Conservation (phyloP, 192 early-diverging fungal genomes). For the Lunasporangiospora selenospora region DNA sequence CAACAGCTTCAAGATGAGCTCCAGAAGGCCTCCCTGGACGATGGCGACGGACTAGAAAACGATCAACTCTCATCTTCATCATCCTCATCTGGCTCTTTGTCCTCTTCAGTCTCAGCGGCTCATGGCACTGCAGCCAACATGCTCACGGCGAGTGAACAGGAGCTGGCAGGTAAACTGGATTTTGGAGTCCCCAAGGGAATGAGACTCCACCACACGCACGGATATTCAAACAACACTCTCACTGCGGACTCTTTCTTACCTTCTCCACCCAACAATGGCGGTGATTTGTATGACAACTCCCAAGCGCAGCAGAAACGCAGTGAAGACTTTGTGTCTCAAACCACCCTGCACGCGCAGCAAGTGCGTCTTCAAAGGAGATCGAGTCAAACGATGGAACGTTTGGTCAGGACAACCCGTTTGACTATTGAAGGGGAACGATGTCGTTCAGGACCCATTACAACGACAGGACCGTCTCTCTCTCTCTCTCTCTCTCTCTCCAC, state of each 20-base stretch:
- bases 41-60: constrained; percentile 6
- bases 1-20: constrained; percentile 26
- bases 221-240: too few species aligned
- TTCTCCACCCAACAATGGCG: not conserved
- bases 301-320: not conserved
- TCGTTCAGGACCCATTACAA: too few species aligned
- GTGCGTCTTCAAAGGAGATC: too few species aligned
- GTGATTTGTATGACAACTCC: not conserved
- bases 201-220: not conserved
- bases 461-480: too few species aligned
- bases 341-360: too few species aligned
- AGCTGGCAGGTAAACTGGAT: constrained; percentile 26
- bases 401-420: too few species aligned
- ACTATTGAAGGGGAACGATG: too few species aligned
- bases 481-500: too few species aligned
- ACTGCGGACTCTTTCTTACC: not conserved
- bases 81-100: constrained; percentile 3
- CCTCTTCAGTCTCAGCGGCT: not conserved
- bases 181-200: not conserved
- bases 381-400: too few species aligned
- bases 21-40: constrained; percentile 26
- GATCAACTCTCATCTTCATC: not conserved
- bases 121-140: constrained; percentile 31
- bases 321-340: not conserved
- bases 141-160: constrained; percentile 39